Base-by-base conservation (phyloP, 176 grass and related monocot genomes). In the Oryza meridionalis region DNA sequence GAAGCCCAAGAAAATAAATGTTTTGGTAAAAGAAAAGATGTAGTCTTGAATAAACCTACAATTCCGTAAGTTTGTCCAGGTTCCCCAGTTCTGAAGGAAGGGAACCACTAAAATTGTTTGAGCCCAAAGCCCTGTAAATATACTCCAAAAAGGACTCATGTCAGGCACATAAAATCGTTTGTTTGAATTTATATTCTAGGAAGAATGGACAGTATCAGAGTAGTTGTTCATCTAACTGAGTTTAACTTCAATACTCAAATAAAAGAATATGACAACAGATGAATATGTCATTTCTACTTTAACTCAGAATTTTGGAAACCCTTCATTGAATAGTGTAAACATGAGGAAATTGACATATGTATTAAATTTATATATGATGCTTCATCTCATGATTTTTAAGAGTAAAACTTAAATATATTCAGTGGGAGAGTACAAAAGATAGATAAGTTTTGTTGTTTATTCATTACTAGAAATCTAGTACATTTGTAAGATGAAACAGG, bases 91-190 rank as follows among this genome's bases (percentile, higher is more conserved):
- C 91, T 3, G 76, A 46, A 65, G 93, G 96, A 70, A 98, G 66
- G 31, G 96, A 74, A 1, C 93, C 96, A 63, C 16, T 98, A 47
- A 95, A 95, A 65, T 95, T 73, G 73, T 98, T 98, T 43, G 72
- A 62, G 15, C 73, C 12, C n/a, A 98, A 14, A 15, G 59, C 29
- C 77, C 93, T 95, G 85, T 50, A 92, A 91, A 75, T 42, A 65
- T 16, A 79, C 40, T 7, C 33, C 16, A 27, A 77, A 42, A 37
- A 81, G 22, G 27, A 9, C 50, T 65, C n/a, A 45, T 5, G 11
- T 83, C 46, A 78, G 3, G 6, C 5, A 11, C 4, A 65, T 31
- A 31, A 77, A 49, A 19, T 10, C 71, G 27, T 35, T 2, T 15
- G 47, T 16, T 64, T 5, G 3, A 77, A 71, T 63, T 11, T 42